Evolutionary conservation across 164 flowering plant genomes (phyloP).

Genomic region (Tinospora cordifolia): DNA sequence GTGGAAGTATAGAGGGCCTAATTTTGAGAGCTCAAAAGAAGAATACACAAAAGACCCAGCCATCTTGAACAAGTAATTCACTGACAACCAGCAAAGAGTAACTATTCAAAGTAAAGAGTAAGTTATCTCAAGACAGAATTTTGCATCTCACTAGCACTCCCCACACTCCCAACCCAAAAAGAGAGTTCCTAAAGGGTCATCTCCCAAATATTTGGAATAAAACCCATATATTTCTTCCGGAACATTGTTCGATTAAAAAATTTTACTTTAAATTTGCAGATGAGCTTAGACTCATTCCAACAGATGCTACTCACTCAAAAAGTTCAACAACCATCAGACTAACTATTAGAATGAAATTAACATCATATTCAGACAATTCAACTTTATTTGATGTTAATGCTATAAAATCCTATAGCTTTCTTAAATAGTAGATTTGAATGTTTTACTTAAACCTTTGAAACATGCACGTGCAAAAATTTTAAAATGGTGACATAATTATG

Average conservation of each 20-base stretch:
- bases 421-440: background rate
- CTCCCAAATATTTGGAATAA: background rate
- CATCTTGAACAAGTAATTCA: background rate
- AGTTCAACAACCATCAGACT: background rate
- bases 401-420: background rate
- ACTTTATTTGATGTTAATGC: background rate
- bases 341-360: background rate
- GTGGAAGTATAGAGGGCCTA: background rate
- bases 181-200: background rate
- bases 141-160: background rate
- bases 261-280: background rate
- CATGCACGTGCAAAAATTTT: background rate
- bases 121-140: background rate
- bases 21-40: background rate
- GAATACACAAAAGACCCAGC: background rate
- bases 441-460: background rate
- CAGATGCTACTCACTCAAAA: background rate
- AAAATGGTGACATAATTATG: background rate
- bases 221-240: background rate
- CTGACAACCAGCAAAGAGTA: background rate
- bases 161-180: background rate
- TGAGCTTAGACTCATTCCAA: background rate
- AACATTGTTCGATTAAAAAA: background rate
- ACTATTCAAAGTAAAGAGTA: background rate
- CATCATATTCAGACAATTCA: too few relatives aligned